These are phyloP conservation scores for Salix caprea DNA, from an alignment of 345 rosid species.

Conservation along the genomic window DNA sequence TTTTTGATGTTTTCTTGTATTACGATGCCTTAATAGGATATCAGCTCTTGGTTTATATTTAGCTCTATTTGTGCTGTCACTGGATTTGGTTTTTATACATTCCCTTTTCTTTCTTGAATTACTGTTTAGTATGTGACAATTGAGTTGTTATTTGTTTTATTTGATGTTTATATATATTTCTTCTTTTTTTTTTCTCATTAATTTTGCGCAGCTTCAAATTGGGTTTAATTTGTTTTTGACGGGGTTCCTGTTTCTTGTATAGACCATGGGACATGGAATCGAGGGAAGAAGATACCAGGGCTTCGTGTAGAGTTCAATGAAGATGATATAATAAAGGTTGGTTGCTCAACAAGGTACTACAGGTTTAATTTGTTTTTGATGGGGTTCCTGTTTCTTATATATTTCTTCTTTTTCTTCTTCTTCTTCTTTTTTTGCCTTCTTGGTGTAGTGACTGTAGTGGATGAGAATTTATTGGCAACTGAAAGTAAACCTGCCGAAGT, in stretches of 20 bases:
- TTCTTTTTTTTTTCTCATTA: background rate
- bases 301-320: no score
- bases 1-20: background rate
- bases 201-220: background rate
- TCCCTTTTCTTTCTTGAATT: background rate
- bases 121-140: background rate
- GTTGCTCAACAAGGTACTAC: constrained; percentile 80
- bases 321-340: constrained; percentile 39
- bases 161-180: background rate
- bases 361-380: constrained; percentile 6
- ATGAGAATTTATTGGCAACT: constrained; percentile 8
- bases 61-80: background rate
- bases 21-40: background rate
- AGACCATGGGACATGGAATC: constrained; percentile 74
- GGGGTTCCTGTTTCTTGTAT: constrained; percentile 16
- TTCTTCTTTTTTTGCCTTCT: background rate
- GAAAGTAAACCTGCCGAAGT: background rate
- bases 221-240: constrained; percentile 7
- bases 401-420: background rate
- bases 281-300: constrained; percentile 52
- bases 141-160: background rate
- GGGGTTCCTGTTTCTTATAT: no score
- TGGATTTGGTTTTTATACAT: background rate
- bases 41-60: background rate
- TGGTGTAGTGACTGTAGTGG: constrained; percentile 1